Evolutionary conservation across 2,329 filamentous ascomycete species (phyloP).

Genomic region (Dactylella cylindrospora): DNA sequence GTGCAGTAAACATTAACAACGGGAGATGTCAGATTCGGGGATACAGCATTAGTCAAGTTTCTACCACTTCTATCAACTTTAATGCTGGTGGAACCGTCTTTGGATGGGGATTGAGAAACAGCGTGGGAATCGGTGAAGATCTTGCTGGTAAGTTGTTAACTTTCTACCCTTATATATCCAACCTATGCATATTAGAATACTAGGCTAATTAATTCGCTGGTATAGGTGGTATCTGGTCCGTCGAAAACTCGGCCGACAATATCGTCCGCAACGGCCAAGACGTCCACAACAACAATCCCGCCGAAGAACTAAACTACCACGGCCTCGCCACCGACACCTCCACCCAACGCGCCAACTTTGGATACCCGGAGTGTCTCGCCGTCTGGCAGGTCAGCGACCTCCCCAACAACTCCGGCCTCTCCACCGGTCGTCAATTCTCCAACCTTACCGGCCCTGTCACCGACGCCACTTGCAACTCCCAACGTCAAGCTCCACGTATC

Average conservation of each 20-base stretch:
- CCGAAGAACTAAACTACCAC: slow-evolving; percentile 72
- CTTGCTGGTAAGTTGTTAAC: slow-evolving; percentile 12
- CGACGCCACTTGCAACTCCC: slow-evolving; percentile 55
- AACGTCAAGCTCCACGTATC: slow-evolving; percentile 59
- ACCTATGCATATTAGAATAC: slow-evolving; percentile 50
- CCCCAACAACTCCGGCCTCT: slow-evolving; percentile 54
- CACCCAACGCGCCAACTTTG: slow-evolving; percentile 59
- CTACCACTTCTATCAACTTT: slow-evolving; percentile 57
- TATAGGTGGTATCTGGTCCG: slow-evolving; percentile 60
- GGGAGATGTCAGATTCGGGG: slow-evolving; percentile 70
- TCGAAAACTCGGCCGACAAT: slow-evolving; percentile 72
- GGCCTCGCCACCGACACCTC: slow-evolving; percentile 62
- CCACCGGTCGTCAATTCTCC: slow-evolving; percentile 59
- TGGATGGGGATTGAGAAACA: slow-evolving; percentile 72
- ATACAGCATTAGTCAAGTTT: slow-evolving; percentile 58
- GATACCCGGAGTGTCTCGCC: slow-evolving; percentile 70
- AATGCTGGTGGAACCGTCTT: slow-evolving; percentile 57
- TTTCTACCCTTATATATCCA: background rate
- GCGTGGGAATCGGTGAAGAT: slow-evolving; percentile 70
- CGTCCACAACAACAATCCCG: slow-evolving; percentile 69
- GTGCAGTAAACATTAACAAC: slow-evolving; percentile 57
- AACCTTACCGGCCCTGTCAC: slow-evolving; percentile 52
- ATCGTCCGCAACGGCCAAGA: slow-evolving; percentile 62
- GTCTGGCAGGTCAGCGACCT: slow-evolving; percentile 62
- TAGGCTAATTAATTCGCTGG: slow-evolving; percentile 50